Evolutionary conservation across 179 eudicot genomes (phyloP), one percentile per base, ranked within the genome.

Genomic region (Corrigiola litoralis): DNA sequence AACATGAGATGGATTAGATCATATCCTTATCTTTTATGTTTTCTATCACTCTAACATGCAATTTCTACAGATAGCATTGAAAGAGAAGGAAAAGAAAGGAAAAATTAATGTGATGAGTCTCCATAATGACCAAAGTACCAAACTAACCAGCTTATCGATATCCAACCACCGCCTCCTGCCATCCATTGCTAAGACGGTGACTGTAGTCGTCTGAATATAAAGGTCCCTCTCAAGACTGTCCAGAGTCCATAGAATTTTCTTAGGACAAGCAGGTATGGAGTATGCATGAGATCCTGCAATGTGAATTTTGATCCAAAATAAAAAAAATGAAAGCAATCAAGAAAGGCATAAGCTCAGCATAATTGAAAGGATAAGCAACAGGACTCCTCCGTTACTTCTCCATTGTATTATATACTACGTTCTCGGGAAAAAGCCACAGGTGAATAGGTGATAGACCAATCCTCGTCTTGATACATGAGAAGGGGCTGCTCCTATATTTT

Each of bases 111-210:
- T 18, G 37, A 28, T 14, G 46, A 69, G 54, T 47, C 55, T 52
- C 21, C 16, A 69, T 12, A 48, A 20, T 37, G 29, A 13, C 57
- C n/a, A n/a, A n/a, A n/a, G n/a, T n/a, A n/a, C 56, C 59, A 75
- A 67, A 72, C 97, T 88, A 71, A 94, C 99, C 95, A 88, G 82
- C 79, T 88, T 88, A 55, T 81, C 79, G 65, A 94, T 86, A 81
- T 94, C 97, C 82, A 94, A 71, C 99, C 99, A 94, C 63, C 99
- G 84, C 66, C 97, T 83, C 71, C 88, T 84, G 21, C 97, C 99
- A 77, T 94, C 99, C 99, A 91, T 91, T 41, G 97, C 97, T 75
- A 88, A 74, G 68, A 91, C 82, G 54, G 97, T 88, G 69, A 94
- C 84, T 18, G 92, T 83, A 45, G 81, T 49, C 8, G 87, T 80